Percentiles rank a stretch among this genome's conserved stretches.
Conservation (phyloP, 2,329 filamentous ascomycete species). For the Monilinia laxa region DNA sequence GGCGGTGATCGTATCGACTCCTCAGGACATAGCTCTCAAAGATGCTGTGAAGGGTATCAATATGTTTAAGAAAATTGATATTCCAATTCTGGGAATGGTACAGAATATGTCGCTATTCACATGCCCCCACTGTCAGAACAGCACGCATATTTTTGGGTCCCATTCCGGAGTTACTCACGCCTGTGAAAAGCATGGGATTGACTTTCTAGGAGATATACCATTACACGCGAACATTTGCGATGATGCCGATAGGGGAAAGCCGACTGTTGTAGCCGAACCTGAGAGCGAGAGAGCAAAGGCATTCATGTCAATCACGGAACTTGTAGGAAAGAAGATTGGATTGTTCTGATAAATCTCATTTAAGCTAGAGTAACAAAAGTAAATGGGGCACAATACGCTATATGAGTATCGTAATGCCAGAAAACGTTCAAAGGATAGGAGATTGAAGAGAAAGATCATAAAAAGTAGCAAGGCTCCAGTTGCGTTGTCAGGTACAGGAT, state of each 20-base stretch:
- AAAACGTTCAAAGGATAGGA: not conserved
- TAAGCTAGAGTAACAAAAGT: not conserved
- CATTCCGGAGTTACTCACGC: slow-evolving; percentile 63
- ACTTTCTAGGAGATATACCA: slow-evolving; percentile 86
- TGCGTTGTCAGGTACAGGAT: not conserved
- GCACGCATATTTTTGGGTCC: slow-evolving; percentile 73
- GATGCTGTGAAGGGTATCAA: slow-evolving; percentile 90
- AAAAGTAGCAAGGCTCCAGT: not conserved
- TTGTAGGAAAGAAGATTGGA: slow-evolving; percentile 43
- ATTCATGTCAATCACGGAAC: slow-evolving; percentile 69
- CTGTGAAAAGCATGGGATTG: slow-evolving; percentile 70
- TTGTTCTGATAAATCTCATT: slow-evolving; percentile 27
- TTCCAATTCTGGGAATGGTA: slow-evolving; percentile 77
- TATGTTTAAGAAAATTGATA: slow-evolving; percentile 82
- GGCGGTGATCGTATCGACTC: slow-evolving; percentile 85
- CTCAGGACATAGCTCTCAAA: slow-evolving; percentile 87
- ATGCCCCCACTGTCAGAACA: slow-evolving; percentile 74
- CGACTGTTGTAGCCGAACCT: slow-evolving; percentile 86
- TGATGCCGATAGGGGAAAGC: slow-evolving; percentile 82
- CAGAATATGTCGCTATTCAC: slow-evolving; percentile 88
- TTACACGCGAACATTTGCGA: slow-evolving; percentile 83
- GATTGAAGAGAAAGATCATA: not conserved
- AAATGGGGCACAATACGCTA: not conserved
- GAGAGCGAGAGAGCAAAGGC: slow-evolving; percentile 67
- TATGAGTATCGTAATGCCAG: not conserved